Conservation (phyloP, 768 basidiomycete species). For the Boletellus emodensis region DNA sequence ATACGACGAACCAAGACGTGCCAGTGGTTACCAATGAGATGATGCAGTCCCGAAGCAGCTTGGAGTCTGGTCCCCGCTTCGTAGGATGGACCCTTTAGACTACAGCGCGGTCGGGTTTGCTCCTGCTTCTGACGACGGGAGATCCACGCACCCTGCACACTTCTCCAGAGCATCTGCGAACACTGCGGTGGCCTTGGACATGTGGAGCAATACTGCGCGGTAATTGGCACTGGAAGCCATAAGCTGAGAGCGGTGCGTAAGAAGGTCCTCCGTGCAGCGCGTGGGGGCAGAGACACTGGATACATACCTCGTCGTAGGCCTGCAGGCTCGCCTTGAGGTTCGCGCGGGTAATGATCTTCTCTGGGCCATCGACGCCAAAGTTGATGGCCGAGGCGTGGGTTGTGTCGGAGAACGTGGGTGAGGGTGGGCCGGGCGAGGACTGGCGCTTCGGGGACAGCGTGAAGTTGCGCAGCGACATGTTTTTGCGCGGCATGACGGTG, state of each 20-base stretch:
- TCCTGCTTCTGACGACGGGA: not conserved
- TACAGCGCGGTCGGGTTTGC: slow-evolving; percentile 24
- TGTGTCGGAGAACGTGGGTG: slow-evolving; percentile 79
- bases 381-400: slow-evolving; percentile 77
- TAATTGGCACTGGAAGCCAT: slow-evolving; percentile 74
- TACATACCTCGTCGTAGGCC: slow-evolving; percentile 74
- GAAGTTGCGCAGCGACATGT: slow-evolving; percentile 56
- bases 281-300: not conserved
- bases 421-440: slow-evolving; percentile 60
- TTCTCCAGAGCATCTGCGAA: slow-evolving; percentile 86
- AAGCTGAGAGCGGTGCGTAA: slow-evolving; percentile 48
- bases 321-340: slow-evolving; percentile 76
- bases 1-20: slow-evolving; percentile 70
- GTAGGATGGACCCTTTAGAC: slow-evolving; percentile 75
- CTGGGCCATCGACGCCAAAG: slow-evolving; percentile 69
- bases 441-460: slow-evolving; percentile 44
- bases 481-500: slow-evolving; percentile 42
- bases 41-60: slow-evolving; percentile 84
- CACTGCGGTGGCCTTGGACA: slow-evolving; percentile 78
- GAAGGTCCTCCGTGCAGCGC: not conserved
- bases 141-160: slow-evolving; percentile 65
- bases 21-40: slow-evolving; percentile 90
- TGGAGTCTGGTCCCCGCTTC: slow-evolving; percentile 80
- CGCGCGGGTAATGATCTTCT: slow-evolving; percentile 77
- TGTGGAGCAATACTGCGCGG: slow-evolving; percentile 71